A percentile compares a stretch with the other conserved stretches of the same genome.
These are phyloP conservation scores for Yamadazyma paraphyllophila DNA, from an alignment of 805 yeast genomes.

Conservation along the genomic window DNA sequence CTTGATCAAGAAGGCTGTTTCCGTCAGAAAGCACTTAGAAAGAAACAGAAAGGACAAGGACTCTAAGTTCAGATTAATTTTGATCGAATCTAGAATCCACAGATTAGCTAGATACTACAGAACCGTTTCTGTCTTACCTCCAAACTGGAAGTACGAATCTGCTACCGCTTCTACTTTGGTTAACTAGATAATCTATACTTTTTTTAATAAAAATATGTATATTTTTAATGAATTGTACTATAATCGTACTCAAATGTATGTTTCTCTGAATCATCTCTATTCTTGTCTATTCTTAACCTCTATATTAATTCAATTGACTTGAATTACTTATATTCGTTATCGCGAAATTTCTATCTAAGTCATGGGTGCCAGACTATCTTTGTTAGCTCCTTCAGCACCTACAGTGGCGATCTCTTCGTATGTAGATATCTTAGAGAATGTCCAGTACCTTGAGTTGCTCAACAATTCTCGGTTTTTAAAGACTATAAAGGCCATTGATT, in stretches of 20 bases:
- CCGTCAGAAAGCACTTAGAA: slow-evolving; percentile 99
- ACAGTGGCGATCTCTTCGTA: slow-evolving; percentile 91
- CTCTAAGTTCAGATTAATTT: slow-evolving; percentile 99
- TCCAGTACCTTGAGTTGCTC: slow-evolving; percentile 72
- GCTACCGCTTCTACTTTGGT: slow-evolving; percentile 99
- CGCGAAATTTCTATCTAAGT: slow-evolving; percentile 1
- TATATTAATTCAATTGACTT: too few relatives aligned
- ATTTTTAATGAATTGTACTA: slow-evolving; percentile 6
- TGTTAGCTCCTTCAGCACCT: slow-evolving; percentile 86
- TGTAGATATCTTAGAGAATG: slow-evolving; percentile 70
- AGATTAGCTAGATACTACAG: slow-evolving; percentile 99
- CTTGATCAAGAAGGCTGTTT: slow-evolving; percentile 98
- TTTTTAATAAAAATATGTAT: slow-evolving; percentile 7
- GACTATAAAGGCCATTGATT: slow-evolving; percentile 75
- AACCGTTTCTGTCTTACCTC: slow-evolving; percentile 98
- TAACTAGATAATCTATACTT: slow-evolving; percentile 54
- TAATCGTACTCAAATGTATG: neutral
- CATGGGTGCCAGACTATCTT: slow-evolving; percentile 88
- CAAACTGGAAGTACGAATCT: slow-evolving; percentile 99
- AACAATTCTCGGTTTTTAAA: slow-evolving; percentile 84
- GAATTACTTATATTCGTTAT: neutral
- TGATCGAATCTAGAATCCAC: slow-evolving; percentile 99
- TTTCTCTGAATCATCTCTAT: too few relatives aligned
- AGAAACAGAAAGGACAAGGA: slow-evolving; percentile 99
- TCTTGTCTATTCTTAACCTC: too few relatives aligned